phyloP scores from a whole-genome alignment of 2,329 filamentous ascomycete species.

The Botrytis galanthina region DNA sequence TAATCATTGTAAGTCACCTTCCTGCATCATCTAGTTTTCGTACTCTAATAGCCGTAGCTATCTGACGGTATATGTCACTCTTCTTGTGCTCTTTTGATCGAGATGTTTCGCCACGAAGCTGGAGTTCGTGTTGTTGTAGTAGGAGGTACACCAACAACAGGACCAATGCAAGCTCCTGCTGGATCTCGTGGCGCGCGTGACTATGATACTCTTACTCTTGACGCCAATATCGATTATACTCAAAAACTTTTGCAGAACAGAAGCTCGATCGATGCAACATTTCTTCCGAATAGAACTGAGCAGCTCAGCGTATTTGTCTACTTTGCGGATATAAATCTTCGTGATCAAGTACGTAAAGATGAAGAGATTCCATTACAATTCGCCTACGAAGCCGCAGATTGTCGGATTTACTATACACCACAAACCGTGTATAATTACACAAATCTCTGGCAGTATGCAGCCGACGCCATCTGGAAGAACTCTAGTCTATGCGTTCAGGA shows the following conservation, averaged over 20 bases:
- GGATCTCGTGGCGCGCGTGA: conserved; percentile 51
- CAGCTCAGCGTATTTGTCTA: conserved; percentile 25
- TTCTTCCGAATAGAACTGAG: conserved; percentile 31
- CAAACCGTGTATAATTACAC: conserved; percentile 50
- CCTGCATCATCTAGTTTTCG: neutral
- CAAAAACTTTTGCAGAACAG: conserved; percentile 24
- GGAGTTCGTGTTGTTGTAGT: conserved; percentile 54
- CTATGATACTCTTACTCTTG: conserved; percentile 33
- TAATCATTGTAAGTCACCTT: conserved; percentile 39
- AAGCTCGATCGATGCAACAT: conserved; percentile 21
- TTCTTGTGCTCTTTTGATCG: conserved; percentile 55
- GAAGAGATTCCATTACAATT: conserved; percentile 53
- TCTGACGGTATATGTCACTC: conserved; percentile 59
- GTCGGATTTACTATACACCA: conserved; percentile 57
- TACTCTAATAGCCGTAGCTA: conserved; percentile 42
- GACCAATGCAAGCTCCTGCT: conserved; percentile 51
- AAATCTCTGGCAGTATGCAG: conserved; percentile 49
- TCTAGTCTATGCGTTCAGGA: conserved; percentile 37
- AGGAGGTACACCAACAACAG: conserved; percentile 48
- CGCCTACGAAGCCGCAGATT: conserved; percentile 58
- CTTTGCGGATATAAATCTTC: conserved; percentile 44
- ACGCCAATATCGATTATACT: conserved; percentile 32
- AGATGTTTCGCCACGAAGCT: conserved; percentile 52
- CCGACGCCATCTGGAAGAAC: conserved; percentile 42
- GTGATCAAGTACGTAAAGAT: conserved; percentile 40